phyloP scores from a whole-genome alignment of 1,139 yeast genomes.

The Kodamaea alishanica region DNA sequence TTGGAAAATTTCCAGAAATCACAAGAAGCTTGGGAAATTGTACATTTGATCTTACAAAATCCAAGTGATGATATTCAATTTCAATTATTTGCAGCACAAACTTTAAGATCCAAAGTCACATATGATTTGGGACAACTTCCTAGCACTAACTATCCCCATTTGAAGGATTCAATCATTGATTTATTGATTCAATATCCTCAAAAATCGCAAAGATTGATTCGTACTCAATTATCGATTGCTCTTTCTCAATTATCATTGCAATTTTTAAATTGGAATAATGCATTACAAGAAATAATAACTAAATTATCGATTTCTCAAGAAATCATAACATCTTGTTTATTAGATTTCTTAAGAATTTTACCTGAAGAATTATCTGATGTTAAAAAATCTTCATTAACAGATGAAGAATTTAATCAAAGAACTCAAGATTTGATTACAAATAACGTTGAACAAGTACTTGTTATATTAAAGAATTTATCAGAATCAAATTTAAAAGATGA shows the following conservation, averaged over 20 bases:
- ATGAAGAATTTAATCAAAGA: conserved; percentile 70
- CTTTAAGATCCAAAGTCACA: conserved; percentile 76
- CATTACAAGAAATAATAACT: conserved; percentile 63
- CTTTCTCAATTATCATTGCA: conserved; percentile 81
- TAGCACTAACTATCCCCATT: conserved; percentile 41
- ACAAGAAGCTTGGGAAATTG: conserved; percentile 60
- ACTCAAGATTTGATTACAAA: conserved; percentile 58
- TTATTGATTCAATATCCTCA: conserved; percentile 46
- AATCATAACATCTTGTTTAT: conserved; percentile 39
- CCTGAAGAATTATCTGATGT: conserved; percentile 89
- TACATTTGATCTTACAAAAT: conserved; percentile 30
- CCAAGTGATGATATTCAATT: conserved; percentile 41
- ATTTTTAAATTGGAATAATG: conserved; percentile 65
- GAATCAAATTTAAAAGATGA: conserved; percentile 20
- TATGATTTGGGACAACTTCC: conserved; percentile 83
- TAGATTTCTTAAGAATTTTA: conserved; percentile 78
- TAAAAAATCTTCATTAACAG: conserved; percentile 73
- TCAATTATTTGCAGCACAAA: conserved; percentile 85
- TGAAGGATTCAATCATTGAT: conserved; percentile 61
- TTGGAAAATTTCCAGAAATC: conserved; percentile 84
- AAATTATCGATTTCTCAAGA: conserved; percentile 40
- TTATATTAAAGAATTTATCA: conserved; percentile 52
- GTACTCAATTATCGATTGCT: conserved; percentile 78
- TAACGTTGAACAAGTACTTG: conserved; percentile 67
- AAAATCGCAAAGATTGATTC: conserved; percentile 49